phyloP scores from a whole-genome alignment of 192 early-diverging fungal genomes.

The Linnemannia hyalina region DNA sequence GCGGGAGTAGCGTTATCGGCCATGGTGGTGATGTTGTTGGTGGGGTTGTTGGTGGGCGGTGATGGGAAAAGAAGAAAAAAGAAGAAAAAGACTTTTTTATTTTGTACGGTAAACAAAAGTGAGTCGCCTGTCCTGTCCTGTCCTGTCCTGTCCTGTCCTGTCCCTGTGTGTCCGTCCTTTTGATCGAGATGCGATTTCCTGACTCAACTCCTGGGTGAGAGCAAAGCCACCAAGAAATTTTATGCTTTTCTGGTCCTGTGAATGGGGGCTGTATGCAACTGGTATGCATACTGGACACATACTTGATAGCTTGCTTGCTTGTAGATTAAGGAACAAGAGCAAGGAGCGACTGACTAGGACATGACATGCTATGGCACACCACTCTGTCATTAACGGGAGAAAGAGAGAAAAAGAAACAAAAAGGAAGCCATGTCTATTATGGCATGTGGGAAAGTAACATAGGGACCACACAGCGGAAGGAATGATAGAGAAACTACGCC shows the following conservation, averaged over 20 bases:
- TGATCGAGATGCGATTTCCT: constrained; percentile 9
- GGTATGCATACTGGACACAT: neutral
- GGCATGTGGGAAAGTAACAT: too few species aligned
- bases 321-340: too few species aligned
- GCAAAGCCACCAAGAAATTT: neutral
- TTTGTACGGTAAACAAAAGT: neutral
- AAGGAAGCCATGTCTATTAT: too few species aligned
- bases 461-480: too few species aligned
- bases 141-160: neutral
- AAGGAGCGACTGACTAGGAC: too few species aligned
- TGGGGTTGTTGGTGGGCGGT: neutral
- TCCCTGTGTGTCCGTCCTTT: neutral
- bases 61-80: neutral
- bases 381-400: too few species aligned
- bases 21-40: constrained; percentile 17
- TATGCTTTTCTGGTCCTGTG: too few species aligned
- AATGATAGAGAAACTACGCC: too few species aligned
- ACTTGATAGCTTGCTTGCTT: too few species aligned
- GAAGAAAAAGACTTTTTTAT: neutral
- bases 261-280: neutral
- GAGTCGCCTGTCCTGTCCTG: neutral
- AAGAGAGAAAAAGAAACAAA: too few species aligned
- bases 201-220: neutral
- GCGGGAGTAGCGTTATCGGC: constrained; percentile 25
- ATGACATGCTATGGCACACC: too few species aligned